Percentiles rank a stretch among this genome's conserved stretches.
These are phyloP conservation scores for Apiotrichum gamsii DNA, from an alignment of 1,284 basidiomycete genomes.

Conservation along the genomic window DNA sequence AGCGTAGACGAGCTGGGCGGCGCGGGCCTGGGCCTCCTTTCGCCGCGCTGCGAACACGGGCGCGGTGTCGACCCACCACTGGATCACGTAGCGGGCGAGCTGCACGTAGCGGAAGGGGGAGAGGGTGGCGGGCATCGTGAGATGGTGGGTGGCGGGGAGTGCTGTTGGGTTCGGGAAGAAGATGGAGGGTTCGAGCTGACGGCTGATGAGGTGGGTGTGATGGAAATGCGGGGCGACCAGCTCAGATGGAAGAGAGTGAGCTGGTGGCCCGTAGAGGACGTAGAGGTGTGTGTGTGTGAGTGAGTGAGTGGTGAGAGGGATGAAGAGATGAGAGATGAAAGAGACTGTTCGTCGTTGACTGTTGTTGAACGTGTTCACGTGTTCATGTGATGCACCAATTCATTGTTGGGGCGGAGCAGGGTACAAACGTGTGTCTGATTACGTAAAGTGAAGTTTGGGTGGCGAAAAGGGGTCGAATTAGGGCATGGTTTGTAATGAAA, in stretches of 20 bases:
- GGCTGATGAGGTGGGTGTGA: not conserved
- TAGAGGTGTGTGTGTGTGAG: not conserved
- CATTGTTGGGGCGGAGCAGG: too few relatives aligned
- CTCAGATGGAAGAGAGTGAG: slow-evolving; percentile 2
- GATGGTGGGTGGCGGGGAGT: not conserved
- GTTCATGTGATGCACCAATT: too few relatives aligned
- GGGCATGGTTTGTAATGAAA: too few relatives aligned
- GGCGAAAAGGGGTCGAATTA: too few relatives aligned
- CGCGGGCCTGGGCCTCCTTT: slow-evolving; percentile 22
- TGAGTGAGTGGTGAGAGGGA: slow-evolving; percentile 2
- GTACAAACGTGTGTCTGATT: too few relatives aligned
- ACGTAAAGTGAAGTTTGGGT: too few relatives aligned
- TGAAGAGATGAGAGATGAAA: not conserved
- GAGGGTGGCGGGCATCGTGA: slow-evolving; percentile 32
- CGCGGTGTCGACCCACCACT: slow-evolving; percentile 34
- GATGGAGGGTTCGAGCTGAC: not conserved
- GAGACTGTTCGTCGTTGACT: too few relatives aligned
- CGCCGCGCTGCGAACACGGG: slow-evolving; percentile 20
- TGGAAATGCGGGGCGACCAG: slow-evolving; percentile 3
- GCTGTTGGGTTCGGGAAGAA: slow-evolving; percentile 1
- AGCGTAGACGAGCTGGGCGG: slow-evolving; percentile 11
- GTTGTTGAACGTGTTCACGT: too few relatives aligned
- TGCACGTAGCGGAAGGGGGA: slow-evolving; percentile 41
- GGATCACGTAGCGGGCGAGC: slow-evolving; percentile 35
- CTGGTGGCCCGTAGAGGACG: not conserved